These are phyloP conservation scores for Boehmeria nivea DNA, from an alignment of 306 rosid genomes.

Conservation along the genomic window DNA sequence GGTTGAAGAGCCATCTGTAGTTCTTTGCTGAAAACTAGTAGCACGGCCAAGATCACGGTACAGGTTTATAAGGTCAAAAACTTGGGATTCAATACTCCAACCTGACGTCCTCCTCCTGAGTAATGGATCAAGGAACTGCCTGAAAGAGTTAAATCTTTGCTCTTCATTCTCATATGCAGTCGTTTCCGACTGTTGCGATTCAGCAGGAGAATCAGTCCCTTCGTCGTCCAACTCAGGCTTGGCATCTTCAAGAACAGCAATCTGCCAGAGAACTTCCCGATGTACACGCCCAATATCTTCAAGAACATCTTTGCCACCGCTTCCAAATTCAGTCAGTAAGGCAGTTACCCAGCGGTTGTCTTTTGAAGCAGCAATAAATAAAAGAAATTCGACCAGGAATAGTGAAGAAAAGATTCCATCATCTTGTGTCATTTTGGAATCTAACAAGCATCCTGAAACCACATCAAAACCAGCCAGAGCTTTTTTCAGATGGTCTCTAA, in stretches of 20 bases:
- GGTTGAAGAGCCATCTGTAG: constrained; percentile 46
- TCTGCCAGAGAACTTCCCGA: constrained; percentile 87
- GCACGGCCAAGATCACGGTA: constrained; percentile 89
- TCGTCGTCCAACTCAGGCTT: constrained; percentile 68
- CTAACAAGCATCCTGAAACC: constrained; percentile 61
- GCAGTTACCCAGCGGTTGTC: constrained; percentile 94
- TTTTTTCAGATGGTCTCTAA: constrained; percentile 66
- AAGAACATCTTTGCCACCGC: constrained; percentile 77
- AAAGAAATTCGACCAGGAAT: constrained; percentile 81
- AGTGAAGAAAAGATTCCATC: constrained; percentile 62
- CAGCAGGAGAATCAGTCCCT: constrained; percentile 51
- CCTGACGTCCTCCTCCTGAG: constrained; percentile 81
- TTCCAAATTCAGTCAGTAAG: constrained; percentile 82
- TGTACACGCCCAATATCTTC: constrained; percentile 80
- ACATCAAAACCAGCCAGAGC: constrained; percentile 59
- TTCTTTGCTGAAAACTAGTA: constrained; percentile 56
- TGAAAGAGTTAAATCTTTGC: constrained; percentile 81
- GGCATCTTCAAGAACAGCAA: constrained; percentile 74
- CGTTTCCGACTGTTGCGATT: constrained; percentile 57
- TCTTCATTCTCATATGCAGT: constrained; percentile 69
- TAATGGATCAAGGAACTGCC: constrained; percentile 91
- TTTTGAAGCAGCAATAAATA: constrained; percentile 93
- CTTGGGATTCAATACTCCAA: constrained; percentile 90
- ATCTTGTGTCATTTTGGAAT: constrained; percentile 64
- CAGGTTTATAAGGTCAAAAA: constrained; percentile 79